These are phyloP conservation scores for Cinchona pubescens DNA, from an alignment of 257 asterid species.

Conservation along the genomic window DNA sequence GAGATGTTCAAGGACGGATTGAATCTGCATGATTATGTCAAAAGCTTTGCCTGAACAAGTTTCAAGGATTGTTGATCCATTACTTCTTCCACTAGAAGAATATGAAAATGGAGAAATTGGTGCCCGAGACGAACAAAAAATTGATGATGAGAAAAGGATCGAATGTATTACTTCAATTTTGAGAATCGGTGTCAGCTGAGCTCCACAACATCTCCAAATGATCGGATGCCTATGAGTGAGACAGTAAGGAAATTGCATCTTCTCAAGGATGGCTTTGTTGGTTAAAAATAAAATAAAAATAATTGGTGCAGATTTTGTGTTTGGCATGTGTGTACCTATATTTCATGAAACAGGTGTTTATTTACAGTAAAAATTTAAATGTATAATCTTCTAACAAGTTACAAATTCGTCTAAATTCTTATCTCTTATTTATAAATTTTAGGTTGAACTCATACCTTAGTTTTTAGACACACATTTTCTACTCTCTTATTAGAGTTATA, in stretches of 20 bases:
- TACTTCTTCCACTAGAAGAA: conserved; percentile 10
- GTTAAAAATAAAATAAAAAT: too few relatives aligned
- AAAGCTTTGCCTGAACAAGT: conserved; percentile 16
- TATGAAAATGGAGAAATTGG: too few relatives aligned
- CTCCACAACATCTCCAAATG: not conserved
- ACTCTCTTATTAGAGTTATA: too few relatives aligned
- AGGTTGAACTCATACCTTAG: too few relatives aligned
- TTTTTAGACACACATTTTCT: too few relatives aligned
- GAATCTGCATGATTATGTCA: conserved; percentile 18
- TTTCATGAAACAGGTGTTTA: too few relatives aligned
- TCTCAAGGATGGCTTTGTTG: not conserved
- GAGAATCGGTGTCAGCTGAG: not conserved
- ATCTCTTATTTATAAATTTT: too few relatives aligned
- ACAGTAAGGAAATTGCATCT: not conserved
- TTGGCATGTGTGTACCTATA: too few relatives aligned
- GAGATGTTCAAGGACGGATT: conserved; percentile 20
- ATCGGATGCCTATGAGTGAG: not conserved
- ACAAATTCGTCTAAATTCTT: too few relatives aligned
- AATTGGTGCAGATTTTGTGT: not conserved
- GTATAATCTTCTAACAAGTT: too few relatives aligned
- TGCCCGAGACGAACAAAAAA: not conserved
- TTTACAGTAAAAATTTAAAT: too few relatives aligned
- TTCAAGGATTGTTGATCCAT: conserved; percentile 10
- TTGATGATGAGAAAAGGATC: not conserved
- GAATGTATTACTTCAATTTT: not conserved